Conservation (phyloP, 495 filamentous ascomycete species). For the Aspergillus asperescens region DNA sequence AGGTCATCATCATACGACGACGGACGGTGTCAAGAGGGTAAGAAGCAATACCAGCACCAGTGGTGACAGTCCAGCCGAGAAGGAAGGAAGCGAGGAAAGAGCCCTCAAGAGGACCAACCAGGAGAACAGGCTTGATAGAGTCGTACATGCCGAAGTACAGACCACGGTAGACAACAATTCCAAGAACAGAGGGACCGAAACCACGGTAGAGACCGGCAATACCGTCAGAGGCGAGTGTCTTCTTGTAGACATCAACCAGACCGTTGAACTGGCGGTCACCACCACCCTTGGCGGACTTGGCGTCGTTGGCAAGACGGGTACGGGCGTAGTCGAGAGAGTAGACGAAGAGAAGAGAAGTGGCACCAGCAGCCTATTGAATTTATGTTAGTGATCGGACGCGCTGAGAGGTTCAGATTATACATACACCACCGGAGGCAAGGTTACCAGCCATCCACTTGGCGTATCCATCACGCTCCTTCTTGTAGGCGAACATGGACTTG, state of each 20-base stretch:
- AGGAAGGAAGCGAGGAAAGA: conserved; percentile 98
- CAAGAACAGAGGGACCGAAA: conserved; percentile 97
- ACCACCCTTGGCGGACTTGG: conserved; percentile 90
- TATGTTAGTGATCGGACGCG: not conserved
- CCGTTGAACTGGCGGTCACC: conserved; percentile 99
- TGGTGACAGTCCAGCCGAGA: conserved; percentile 99
- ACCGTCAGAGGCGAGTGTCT: conserved; percentile 98
- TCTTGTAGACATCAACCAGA: conserved; percentile 98
- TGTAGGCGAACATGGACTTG: conserved; percentile 99
- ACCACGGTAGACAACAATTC: conserved; percentile 99
- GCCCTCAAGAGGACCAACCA: conserved; percentile 85
- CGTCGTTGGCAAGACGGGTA: conserved; percentile 99
- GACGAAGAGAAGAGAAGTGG: conserved; percentile 99
- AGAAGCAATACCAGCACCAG: conserved; percentile 99
- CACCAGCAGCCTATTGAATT: conserved; percentile 86
- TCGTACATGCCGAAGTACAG: conserved; percentile 99
- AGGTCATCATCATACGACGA: conserved; percentile 99
- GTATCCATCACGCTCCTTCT: conserved; percentile 99
- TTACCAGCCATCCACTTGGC: conserved; percentile 99
- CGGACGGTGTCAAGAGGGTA: conserved; percentile 99
- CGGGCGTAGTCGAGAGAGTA: conserved; percentile 99
- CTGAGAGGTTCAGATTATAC: conserved; percentile 28
- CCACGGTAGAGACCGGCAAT: conserved; percentile 99
- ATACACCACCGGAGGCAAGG: conserved; percentile 99
- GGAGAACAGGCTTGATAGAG: conserved; percentile 97